Evolutionary conservation across 495 filamentous ascomycete genomes (phyloP), one percentile per base, ranked within the genome.

Genomic region (Penicillium taxi): DNA sequence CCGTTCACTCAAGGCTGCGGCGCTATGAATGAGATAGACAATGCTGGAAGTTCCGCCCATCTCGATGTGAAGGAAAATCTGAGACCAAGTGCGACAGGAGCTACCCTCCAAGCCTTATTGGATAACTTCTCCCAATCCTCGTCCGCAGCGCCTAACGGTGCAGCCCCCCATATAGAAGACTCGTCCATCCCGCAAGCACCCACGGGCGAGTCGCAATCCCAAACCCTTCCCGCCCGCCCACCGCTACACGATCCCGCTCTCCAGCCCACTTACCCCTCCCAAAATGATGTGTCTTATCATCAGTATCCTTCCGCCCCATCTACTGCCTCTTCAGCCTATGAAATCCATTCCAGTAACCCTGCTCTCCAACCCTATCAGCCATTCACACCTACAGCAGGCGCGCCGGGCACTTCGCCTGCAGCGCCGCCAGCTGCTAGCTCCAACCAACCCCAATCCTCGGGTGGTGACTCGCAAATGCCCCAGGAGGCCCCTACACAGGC

Each of bases 241-340:
- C 69, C 69, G 33, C 58, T 63, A 48, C 73, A 66, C 62, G 65
- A 67, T 55, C 76, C 75, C 27, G 60, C 73, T 40, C 66, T 70
- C 30, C 72, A 79, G 56, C 64, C 70, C 33, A 71, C 72, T 44
- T 78, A 77, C 51, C 53, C 65, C 25, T 64, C 73, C 29, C 68
- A 58, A 38, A 65, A 74, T 59, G 73, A 75, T 48, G 69, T 67
- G 40, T 61, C 73, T 14, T 78, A 80, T 56, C 75, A 79, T 47
- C 74, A 74, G 34, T 46, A 61, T 17, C 48, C 59, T 37, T 32
- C 63, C 37, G 58, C 43, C 47, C 36, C 40, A 20, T 26, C 48
- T 32, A 56, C 62, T 31, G 18, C 52, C 9, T 37, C 66, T 35
- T n/a, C n/a, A n/a, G 27, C 60, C 45, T 61, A 66, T 37, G 44